phyloP scores from a whole-genome alignment of 768 basidiomycete genomes.

The Rossbeevera mucosa region DNA sequence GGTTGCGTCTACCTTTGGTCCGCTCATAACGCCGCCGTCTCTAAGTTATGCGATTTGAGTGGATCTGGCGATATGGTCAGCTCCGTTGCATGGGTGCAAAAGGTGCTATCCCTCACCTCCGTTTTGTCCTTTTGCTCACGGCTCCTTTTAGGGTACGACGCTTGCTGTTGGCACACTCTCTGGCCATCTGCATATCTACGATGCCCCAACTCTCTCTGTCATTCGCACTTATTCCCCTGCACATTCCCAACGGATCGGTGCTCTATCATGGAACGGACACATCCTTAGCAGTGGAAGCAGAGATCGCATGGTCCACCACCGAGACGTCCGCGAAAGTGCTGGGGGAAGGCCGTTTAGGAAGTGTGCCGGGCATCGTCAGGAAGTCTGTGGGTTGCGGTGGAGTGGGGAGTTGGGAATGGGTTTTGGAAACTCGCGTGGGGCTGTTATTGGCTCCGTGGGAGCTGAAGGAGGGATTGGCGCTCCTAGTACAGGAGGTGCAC shows the following conservation, averaged over 20 bases:
- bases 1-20: slow-evolving; percentile 96
- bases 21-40: slow-evolving; percentile 88
- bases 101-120: slow-evolving; percentile 29
- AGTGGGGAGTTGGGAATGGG: slow-evolving; percentile 39
- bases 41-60: slow-evolving; percentile 81
- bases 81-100: slow-evolving; percentile 91
- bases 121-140: neutral
- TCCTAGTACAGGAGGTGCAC: slow-evolving; percentile 19
- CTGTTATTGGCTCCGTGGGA: slow-evolving; percentile 16
- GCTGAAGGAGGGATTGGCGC: slow-evolving; percentile 24
- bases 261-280: slow-evolving; percentile 89
- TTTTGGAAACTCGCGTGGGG: slow-evolving; percentile 22
- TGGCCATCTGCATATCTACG: slow-evolving; percentile 90
- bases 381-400: slow-evolving; percentile 96
- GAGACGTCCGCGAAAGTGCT: slow-evolving; percentile 75
- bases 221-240: slow-evolving; percentile 82
- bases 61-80: slow-evolving; percentile 69
- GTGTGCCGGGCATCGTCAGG: slow-evolving; percentile 78
- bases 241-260: slow-evolving; percentile 86
- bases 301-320: slow-evolving; percentile 86
- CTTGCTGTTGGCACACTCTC: slow-evolving; percentile 91
- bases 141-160: slow-evolving; percentile 57
- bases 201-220: slow-evolving; percentile 69
- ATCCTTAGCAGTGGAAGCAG: slow-evolving; percentile 88
- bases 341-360: slow-evolving; percentile 61